Conservation (phyloP, 345 rosid genomes). For the Jatropha curcas region DNA sequence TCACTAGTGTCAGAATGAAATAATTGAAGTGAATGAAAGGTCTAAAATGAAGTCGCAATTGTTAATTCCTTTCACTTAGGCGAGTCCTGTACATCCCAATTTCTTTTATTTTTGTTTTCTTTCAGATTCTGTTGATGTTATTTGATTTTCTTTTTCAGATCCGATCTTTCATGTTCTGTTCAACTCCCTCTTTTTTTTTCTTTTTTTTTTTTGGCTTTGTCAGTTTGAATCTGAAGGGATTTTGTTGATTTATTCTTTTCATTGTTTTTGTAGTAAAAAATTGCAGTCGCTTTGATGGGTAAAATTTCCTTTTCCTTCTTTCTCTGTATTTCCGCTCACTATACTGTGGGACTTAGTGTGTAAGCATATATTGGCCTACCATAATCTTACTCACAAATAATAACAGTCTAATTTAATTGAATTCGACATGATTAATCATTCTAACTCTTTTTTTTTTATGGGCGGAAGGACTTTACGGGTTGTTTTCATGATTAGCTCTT, state of each 20-base stretch:
- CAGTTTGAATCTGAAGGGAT: neutral
- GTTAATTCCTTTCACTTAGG: conserved; percentile 76
- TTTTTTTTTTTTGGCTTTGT: neutral
- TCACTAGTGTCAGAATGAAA: no score
- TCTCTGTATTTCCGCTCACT: neutral
- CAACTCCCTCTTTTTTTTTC: neutral
- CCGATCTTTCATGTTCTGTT: conserved; percentile 12
- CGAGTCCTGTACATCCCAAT: conserved; percentile 34
- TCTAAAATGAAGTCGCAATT: conserved; percentile 72
- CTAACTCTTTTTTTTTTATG: neutral
- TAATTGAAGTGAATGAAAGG: conserved; percentile 67
- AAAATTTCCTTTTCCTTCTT: neutral
- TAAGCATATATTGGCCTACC: neutral
- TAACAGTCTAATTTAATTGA: neutral
- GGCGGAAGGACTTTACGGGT: no score
- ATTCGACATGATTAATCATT: neutral
- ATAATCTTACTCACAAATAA: neutral
- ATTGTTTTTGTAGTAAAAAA: neutral
- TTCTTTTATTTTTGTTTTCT: neutral
- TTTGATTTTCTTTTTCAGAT: conserved; percentile 13
- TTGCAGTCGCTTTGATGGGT: neutral
- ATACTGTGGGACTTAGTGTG: neutral
- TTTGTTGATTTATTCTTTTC: neutral
- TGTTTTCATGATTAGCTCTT: neutral
- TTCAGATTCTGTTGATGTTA: neutral